These are phyloP conservation scores for Boechera divaricarpa DNA, from an alignment of 345 rosid species.

Conservation along the genomic window DNA sequence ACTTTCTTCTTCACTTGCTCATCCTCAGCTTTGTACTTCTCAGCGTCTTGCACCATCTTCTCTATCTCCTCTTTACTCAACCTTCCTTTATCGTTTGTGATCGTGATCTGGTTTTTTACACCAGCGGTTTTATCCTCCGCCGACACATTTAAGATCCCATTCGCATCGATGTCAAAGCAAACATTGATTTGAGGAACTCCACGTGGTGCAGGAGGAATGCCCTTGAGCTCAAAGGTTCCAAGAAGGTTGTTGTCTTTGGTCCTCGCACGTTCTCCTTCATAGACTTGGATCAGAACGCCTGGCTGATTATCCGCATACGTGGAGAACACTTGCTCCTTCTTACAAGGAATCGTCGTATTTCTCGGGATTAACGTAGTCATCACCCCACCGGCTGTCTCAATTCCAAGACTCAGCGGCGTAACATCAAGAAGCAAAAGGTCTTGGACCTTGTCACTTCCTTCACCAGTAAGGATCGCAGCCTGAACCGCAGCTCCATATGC, in stretches of 20 bases:
- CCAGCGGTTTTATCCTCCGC: slow-evolving; percentile 58
- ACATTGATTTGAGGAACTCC: slow-evolving; percentile 58
- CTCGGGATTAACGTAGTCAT: slow-evolving; percentile 43
- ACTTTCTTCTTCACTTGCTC: slow-evolving; percentile 58
- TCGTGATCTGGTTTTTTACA: slow-evolving; percentile 54
- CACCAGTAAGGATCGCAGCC: no score
- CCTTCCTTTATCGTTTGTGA: slow-evolving; percentile 56
- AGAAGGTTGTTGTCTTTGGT: slow-evolving; percentile 58
- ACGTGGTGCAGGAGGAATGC: slow-evolving; percentile 57
- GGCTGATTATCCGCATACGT: slow-evolving; percentile 56
- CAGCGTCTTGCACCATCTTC: slow-evolving; percentile 56
- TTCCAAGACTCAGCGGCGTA: no score
- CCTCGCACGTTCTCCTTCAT: slow-evolving; percentile 57
- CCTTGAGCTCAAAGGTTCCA: slow-evolving; percentile 55
- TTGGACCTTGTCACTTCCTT: no score
- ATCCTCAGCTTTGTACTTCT: slow-evolving; percentile 54
- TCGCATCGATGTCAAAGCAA: slow-evolving; percentile 50
- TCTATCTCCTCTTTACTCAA: slow-evolving; percentile 55
- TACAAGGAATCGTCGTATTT: slow-evolving; percentile 53
- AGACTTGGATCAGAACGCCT: slow-evolving; percentile 54
- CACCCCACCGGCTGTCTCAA: no score
- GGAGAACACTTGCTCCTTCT: slow-evolving; percentile 54
- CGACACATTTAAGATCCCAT: slow-evolving; percentile 52
- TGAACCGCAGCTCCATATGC: no score
- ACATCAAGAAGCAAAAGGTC: no score